Base-by-base conservation (phyloP, 2,329 filamentous ascomycete species). In the Aspergillus transmontanensis region DNA sequence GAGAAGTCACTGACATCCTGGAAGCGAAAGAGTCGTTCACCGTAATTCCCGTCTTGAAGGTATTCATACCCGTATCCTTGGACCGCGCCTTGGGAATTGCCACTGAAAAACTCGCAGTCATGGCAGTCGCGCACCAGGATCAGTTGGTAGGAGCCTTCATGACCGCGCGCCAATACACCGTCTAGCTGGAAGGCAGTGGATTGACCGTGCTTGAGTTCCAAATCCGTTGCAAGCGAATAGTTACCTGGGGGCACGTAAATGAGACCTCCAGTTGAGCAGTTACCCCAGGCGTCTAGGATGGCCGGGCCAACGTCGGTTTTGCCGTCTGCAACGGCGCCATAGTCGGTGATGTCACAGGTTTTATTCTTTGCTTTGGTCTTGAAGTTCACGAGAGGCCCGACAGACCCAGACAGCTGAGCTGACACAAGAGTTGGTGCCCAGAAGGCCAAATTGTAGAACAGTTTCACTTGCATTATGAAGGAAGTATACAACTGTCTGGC, bases 171-270 rank as follows among this genome's bases (percentile, higher is more conserved):
- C 10, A 45, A 21, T 9, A 43, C 45, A 19, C 77, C 83, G 66
- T 85, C 82, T 36, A 84, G 76, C 65, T 85, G 83, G 39, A 85
- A 73, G 0, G 81, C 82, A 73, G 81, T 83, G 2, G 76, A 79
- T 4, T 72, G 75, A 3, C 83, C 83, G 19, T 79, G 78, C 28
- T 71, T 78, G 55, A 85, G 71, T 1, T 74, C 79, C 3, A 82
- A 81, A 81, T 81, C 84, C 0, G 78, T 83, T 6, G 69, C 73
- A 64, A 85, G 73, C 7, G 79, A 82, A 70, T 80, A 85, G 60
- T 82, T 78, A 19, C 83, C 83, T 9, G 73, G 60, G 4, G 83
- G 82, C 51, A 85, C 80, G 34, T 83, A 77, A 4, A 85, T 79
- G 30, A 83, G 78, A 41, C 83, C 83, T 12, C 83, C 82, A 1